Evolutionary conservation across 371 early-diverging fungal genomes (phyloP), one percentile per base, ranked within the genome.

Genomic region (Choanephora cucurbitarum): DNA sequence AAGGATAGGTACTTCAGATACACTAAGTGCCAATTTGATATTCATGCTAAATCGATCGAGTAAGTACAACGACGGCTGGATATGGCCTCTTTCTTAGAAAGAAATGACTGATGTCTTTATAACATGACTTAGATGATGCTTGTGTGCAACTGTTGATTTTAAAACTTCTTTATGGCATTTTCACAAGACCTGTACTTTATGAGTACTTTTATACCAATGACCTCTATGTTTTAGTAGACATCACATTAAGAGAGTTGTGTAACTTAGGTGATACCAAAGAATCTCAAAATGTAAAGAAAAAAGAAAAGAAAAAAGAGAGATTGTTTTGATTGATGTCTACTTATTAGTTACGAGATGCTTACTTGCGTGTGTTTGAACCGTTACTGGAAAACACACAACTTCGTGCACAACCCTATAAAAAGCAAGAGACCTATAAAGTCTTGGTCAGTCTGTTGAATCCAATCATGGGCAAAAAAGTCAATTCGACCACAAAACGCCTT

Each of bases 171-270:
- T 79, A 83, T 45, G 66, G 77, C 33, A 66, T 95, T 19, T 83
- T 95, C 43, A 81, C 81, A 17, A 73, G 64, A 2, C 79, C 84
- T 5, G 59, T 57, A 40, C 77, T 90, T 0, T 73, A 72, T 41
- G 81, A 85, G 46, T 85, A 91, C 55, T 88, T 92, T 72, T 95
- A 93, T 65, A 92, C 94, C 28, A 95, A 95, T 57, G 95, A 95
- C 67, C 72, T 93, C 17, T 79, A 79, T 37, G 92, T 95, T 5
- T 77, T 93, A 22, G 80, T 93, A 4, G 95, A 95, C 61, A 87
- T 93, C 21, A 78, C 89, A 1, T 67, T 94, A 9, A 79, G 94
- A 48, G 92, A 92, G 66, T 72, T 90, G 10, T 81, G 87, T 69
- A 79, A 88, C 49, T 67, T 91, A 9, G 85, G 87, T 5, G 90